A percentile compares a stretch with the other conserved stretches of the same genome.
These are phyloP conservation scores for Urochloa ruziziensis DNA, from an alignment of 176 grass and related monocot species.

Conservation along the genomic window DNA sequence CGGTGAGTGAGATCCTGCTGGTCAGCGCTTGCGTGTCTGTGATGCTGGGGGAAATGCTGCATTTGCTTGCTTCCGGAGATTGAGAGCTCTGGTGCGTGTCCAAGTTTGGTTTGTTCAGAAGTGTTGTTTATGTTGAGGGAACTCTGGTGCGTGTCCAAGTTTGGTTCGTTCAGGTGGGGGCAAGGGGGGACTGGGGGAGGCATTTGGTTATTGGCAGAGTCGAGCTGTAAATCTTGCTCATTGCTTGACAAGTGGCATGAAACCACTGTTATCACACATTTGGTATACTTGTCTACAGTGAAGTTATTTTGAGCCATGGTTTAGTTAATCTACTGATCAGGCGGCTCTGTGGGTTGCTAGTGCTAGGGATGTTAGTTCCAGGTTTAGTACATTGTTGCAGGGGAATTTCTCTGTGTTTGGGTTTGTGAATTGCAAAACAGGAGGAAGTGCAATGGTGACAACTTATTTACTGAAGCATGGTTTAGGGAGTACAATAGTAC, in stretches of 20 bases:
- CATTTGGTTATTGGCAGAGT: background rate
- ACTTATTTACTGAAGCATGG: background rate
- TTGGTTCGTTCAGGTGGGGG: background rate
- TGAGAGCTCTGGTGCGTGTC: background rate
- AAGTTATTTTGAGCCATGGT: background rate
- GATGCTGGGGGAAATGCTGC: background rate
- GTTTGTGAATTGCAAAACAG: background rate
- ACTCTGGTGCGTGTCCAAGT: background rate
- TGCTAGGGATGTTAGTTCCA: background rate
- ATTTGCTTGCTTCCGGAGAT: background rate
- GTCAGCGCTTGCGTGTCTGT: background rate
- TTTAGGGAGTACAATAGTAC: background rate
- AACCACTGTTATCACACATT: background rate
- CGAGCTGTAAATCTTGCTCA: background rate
- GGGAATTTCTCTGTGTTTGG: background rate
- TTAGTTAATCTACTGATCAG: background rate
- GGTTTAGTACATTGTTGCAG: background rate
- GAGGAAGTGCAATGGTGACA: background rate
- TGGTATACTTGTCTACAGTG: background rate
- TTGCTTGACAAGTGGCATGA: background rate
- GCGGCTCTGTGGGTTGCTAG: background rate
- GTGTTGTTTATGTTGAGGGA: background rate
- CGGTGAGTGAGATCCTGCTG: slow-evolving; percentile 1
- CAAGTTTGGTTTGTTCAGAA: background rate
- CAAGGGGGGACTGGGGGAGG: too few relatives aligned